Evolutionary conservation across 352 stramenopile species (phyloP).

Genomic region (Globisporangium nunn): DNA sequence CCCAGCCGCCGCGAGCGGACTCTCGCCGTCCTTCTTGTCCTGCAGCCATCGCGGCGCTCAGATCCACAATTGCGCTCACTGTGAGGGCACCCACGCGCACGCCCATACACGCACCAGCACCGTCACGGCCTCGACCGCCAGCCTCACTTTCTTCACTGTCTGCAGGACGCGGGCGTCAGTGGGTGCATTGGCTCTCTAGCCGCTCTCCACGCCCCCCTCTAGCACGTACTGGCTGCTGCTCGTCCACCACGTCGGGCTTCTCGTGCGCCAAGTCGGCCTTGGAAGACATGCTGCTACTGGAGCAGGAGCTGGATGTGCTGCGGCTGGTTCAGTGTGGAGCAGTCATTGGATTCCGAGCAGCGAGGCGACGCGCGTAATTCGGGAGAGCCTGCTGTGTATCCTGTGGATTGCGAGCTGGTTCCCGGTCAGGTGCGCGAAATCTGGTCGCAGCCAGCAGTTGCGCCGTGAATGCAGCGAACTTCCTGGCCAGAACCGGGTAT

Average conservation of each 20-base stretch:
- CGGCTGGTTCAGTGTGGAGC: background rate
- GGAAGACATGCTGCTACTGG: constrained; percentile 38
- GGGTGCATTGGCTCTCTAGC: background rate
- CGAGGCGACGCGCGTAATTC: too few species aligned
- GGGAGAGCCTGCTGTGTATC: too few species aligned
- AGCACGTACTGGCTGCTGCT: constrained; percentile 46
- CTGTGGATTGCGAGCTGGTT: too few species aligned
- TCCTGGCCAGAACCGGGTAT: too few species aligned
- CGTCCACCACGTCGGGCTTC: constrained; percentile 56
- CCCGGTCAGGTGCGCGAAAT: too few species aligned
- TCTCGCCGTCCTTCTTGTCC: constrained; percentile 9
- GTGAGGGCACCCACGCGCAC: background rate
- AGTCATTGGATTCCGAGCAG: background rate
- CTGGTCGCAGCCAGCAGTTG: too few species aligned
- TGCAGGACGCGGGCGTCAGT: constrained; percentile 5
- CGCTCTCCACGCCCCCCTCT: too few species aligned
- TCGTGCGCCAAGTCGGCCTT: constrained; percentile 67
- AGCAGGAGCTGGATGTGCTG: too few species aligned
- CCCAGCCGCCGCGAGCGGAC: background rate
- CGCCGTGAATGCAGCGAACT: too few species aligned
- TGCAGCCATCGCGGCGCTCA: background rate
- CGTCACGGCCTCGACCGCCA: constrained; percentile 38
- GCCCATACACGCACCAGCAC: constrained; percentile 21
- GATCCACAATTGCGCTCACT: constrained; percentile 26
- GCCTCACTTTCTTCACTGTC: constrained; percentile 55